Base-by-base conservation (phyloP, 768 basidiomycete species). In the Tephrocybe sp. region DNA sequence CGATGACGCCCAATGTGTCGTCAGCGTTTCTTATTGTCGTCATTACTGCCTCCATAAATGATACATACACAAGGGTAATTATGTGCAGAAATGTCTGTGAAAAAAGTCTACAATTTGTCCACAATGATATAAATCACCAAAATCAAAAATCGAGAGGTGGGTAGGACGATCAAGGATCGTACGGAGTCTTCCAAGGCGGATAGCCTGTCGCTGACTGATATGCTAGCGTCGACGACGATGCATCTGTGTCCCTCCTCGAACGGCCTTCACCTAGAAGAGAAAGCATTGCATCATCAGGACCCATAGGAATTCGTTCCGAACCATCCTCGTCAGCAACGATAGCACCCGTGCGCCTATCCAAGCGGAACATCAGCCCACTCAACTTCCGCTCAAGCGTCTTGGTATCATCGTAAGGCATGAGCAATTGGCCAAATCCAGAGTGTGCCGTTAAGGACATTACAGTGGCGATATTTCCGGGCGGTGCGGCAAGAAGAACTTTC, bases 331-430 rank as follows among this genome's bases (percentile, higher is more conserved):
- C 78, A 0, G 79, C 82, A 10, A 86, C 60, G 39, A 86, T 79
- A 3, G 81, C 83, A 27, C 84, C 84, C 1, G 83, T 84, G 27
- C 76, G 67, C 47, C 59, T 64, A 59, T 86, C 84, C 38, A 86
- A 55, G 33, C 73, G 59, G 67, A 86, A 86, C 13, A 64, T 64
- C 42, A 86, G 56, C 0, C 76, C 77, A 12, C 65, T 63, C 25
- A 86, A 64, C 52, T 79, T 83, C 51, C 67, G 60, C 38, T 70
- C 68, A 25, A 86, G 65, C 3, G 67, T 66, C 22, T 48, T 37
- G 33, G 72, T 67, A 48, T 78, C 64, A 61, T 86, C 83, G 51
- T 79, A 82, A 1, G 84, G 83, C 10, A 75, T 57, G n/a, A 86
- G 64, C 11, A 82, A 69, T 33, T 82, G 74, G 18, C 82, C 83